These are phyloP conservation scores for Beta macrorhiza DNA, from an alignment of 179 eudicot species.

Conservation along the genomic window DNA sequence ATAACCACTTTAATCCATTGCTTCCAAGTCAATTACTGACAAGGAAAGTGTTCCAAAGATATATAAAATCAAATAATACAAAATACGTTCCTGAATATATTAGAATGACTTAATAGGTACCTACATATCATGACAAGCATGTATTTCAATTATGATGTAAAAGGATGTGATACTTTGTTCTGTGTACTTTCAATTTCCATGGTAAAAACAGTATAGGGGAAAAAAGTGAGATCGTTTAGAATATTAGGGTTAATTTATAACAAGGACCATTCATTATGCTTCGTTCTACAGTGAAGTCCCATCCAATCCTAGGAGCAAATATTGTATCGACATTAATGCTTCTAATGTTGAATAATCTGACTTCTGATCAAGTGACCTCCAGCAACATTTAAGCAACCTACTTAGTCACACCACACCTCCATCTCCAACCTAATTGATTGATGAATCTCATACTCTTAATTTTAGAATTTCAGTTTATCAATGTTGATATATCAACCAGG, in stretches of 20 bases:
- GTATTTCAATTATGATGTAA: not conserved
- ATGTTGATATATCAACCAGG: not conserved
- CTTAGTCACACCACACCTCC: not conserved
- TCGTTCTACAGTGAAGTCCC: not conserved
- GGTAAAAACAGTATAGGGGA: no score
- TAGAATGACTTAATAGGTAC: conserved; percentile 1
- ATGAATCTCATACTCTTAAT: no score
- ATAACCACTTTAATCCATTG: not conserved
- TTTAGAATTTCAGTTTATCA: no score
- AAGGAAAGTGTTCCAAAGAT: not conserved
- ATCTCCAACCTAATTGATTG: no score
- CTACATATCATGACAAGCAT: not conserved
- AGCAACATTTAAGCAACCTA: not conserved
- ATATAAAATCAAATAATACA: not conserved
- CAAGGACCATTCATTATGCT: not conserved
- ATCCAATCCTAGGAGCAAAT: not conserved
- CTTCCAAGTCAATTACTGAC: not conserved
- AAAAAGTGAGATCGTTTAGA: not conserved
- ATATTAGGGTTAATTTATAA: not conserved
- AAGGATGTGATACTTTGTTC: not conserved
- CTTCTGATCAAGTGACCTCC: not conserved
- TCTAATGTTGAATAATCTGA: not conserved
- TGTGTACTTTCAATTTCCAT: not conserved
- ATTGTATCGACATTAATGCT: not conserved
- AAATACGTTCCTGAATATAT: no score